Percentiles rank a stretch among this genome's conserved stretches.
phyloP scores from a whole-genome alignment of 495 filamentous ascomycete species.

The Aspergillus cavernicola region DNA sequence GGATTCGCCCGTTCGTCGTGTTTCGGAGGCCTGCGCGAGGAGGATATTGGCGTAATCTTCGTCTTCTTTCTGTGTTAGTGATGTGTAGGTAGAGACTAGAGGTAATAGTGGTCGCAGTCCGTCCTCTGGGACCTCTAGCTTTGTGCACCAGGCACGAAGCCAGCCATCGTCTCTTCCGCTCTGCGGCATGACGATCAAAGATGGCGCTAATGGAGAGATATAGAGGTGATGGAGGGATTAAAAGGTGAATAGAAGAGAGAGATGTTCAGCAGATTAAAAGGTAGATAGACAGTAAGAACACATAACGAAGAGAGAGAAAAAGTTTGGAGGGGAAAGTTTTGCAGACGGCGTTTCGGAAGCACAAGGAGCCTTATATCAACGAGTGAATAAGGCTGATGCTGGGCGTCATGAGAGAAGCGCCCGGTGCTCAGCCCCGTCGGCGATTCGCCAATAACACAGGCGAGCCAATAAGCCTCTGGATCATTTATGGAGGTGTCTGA shows the following conservation, averaged over 20 bases:
- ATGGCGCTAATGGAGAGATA: not conserved
- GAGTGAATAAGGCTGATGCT: not conserved
- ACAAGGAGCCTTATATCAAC: not conserved
- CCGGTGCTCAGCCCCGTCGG: constrained; percentile 5
- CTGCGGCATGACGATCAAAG: not conserved
- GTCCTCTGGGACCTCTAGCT: not conserved
- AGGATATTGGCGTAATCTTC: constrained; percentile 9
- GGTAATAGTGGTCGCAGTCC: constrained; percentile 1
- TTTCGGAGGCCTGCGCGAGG: constrained; percentile 10
- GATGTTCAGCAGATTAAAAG: too few species aligned
- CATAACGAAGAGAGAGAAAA: not conserved
- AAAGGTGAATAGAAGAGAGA: not conserved
- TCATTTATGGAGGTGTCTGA: not conserved
- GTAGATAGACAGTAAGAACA: not conserved
- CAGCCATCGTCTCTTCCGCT: constrained; percentile 9
- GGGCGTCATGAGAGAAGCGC: constrained; percentile 8
- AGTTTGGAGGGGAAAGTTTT: not conserved
- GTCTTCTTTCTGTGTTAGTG: not conserved
- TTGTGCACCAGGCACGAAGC: constrained; percentile 12
- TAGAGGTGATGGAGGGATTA: not conserved
- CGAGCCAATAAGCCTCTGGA: not conserved
- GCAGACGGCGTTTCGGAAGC: not conserved
- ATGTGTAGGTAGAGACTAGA: not conserved
- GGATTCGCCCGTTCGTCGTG: constrained; percentile 6
- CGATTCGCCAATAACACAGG: not conserved